Evolutionary conservation across 2,329 filamentous ascomycete species (phyloP).

Genomic region (Stenocarpella maydis): DNA sequence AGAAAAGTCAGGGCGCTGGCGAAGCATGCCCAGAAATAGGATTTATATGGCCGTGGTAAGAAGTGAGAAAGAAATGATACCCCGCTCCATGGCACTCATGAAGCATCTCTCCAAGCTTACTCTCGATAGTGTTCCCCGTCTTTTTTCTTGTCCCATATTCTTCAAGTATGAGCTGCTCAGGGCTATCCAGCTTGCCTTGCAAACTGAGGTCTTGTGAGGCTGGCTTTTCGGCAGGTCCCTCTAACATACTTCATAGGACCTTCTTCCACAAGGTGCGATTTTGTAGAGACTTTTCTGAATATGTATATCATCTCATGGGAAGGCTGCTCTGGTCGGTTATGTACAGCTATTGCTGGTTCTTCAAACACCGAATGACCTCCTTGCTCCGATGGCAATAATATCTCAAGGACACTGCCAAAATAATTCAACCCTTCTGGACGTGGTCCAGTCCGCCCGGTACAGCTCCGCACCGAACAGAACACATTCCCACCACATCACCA

Average conservation of each 20-base stretch:
- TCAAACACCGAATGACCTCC: too few species aligned
- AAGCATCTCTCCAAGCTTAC: neutral
- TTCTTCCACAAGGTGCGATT: neutral
- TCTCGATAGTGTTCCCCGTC: neutral
- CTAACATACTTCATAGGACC: neutral
- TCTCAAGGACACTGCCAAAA: neutral
- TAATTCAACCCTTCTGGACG: neutral
- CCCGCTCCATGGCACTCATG: constrained; percentile 15
- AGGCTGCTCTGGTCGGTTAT: too few species aligned
- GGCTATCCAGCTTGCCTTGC: too few species aligned
- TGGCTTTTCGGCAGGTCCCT: neutral
- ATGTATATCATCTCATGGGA: neutral
- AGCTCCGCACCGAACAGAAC: neutral
- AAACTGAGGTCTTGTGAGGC: neutral
- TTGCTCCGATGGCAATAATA: neutral
- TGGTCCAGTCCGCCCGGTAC: neutral
- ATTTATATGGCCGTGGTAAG: neutral
- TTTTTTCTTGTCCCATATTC: neutral
- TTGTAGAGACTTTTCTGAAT: neutral
- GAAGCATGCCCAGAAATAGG: constrained; percentile 39
- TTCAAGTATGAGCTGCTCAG: neutral
- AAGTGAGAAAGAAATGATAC: constrained; percentile 26
- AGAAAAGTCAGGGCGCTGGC: constrained; percentile 50
- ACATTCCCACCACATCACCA: neutral
- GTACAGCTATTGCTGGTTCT: too few species aligned